phyloP scores from a whole-genome alignment of 306 rosid genomes.

The Cicer bijugum region DNA sequence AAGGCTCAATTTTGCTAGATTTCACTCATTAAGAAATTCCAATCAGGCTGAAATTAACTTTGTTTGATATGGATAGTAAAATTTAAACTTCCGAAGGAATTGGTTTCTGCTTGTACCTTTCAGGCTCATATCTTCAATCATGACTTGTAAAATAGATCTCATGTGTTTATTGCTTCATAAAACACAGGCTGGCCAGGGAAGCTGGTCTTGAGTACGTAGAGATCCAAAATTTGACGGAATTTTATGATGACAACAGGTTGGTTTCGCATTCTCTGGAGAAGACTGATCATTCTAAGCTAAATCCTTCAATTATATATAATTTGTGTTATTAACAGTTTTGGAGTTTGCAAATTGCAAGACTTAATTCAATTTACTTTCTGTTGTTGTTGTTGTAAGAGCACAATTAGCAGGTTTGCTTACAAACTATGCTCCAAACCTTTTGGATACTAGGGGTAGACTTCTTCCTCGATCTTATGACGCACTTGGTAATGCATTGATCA shows the following conservation, averaged over 20 bases:
- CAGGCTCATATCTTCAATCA: constrained; percentile 26
- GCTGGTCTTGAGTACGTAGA: constrained; percentile 95
- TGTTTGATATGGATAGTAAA: constrained; percentile 15
- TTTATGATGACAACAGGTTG: constrained; percentile 94
- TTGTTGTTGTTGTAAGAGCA: constrained; percentile 61
- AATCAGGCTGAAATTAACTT: constrained; percentile 21
- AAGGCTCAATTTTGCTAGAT: constrained; percentile 23
- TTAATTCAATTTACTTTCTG: constrained; percentile 36
- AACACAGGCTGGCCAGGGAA: constrained; percentile 90
- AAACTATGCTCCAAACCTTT: constrained; percentile 70
- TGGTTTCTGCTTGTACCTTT: constrained; percentile 9
- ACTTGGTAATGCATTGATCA: constrained; percentile 61
- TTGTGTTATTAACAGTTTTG: constrained; percentile 27
- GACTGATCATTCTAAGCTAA: constrained; percentile 23
- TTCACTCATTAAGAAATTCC: constrained; percentile 19
- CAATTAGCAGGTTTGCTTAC: constrained; percentile 76
- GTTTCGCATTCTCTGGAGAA: constrained; percentile 36
- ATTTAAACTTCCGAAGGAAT: constrained; percentile 11
- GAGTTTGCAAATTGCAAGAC: constrained; percentile 24
- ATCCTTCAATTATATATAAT: constrained; percentile 35
- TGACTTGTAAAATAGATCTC: constrained; percentile 17
- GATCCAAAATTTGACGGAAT: constrained; percentile 92
- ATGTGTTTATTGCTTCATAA: constrained; percentile 39
- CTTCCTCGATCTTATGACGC: constrained; percentile 90
- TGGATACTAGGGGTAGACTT: constrained; percentile 90